Conservation (phyloP, 139 green algal species). For the Chlamydomonas applanata region DNA sequence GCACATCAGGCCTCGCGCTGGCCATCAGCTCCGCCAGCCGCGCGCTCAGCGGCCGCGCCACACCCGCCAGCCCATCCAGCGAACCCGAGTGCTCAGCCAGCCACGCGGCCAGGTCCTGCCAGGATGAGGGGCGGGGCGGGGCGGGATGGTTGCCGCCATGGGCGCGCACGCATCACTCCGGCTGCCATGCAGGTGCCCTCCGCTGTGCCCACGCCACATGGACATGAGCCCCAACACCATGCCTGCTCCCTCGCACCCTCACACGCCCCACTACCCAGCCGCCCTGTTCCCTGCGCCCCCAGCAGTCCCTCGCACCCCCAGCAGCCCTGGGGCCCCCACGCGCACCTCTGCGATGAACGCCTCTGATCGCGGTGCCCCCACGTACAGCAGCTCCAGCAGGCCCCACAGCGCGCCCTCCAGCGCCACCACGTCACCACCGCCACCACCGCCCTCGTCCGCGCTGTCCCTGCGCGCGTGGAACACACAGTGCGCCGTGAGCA, state of each 20-base stretch:
- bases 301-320: too few relatives aligned
- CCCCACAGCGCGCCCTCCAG: constrained; percentile 41
- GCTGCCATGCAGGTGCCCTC: too few relatives aligned
- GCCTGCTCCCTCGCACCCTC: too few relatives aligned
- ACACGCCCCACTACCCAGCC: too few relatives aligned
- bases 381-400: constrained; percentile 46
- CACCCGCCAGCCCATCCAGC: constrained; percentile 12
- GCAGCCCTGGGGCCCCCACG: not conserved
- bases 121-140: too few relatives aligned
- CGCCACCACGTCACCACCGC: not conserved
- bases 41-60: constrained; percentile 17
- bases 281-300: too few relatives aligned
- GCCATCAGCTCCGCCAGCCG: constrained; percentile 26
- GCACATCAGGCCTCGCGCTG: constrained; percentile 2
- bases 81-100: constrained; percentile 16
- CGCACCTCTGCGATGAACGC: constrained; percentile 45
- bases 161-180: too few relatives aligned
- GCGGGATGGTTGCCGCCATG: too few relatives aligned
- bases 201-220: too few relatives aligned
- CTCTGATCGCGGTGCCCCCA: constrained; percentile 23
- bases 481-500: too few relatives aligned
- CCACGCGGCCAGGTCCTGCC: constrained; percentile 26
- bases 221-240: too few relatives aligned
- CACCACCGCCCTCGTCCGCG: not conserved
- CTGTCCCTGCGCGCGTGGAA: not conserved